Percentiles rank a stretch among this genome's conserved stretches.
These are phyloP conservation scores for Carex myosuroides DNA, from an alignment of 176 grass and related monocot species.

Conservation along the genomic window DNA sequence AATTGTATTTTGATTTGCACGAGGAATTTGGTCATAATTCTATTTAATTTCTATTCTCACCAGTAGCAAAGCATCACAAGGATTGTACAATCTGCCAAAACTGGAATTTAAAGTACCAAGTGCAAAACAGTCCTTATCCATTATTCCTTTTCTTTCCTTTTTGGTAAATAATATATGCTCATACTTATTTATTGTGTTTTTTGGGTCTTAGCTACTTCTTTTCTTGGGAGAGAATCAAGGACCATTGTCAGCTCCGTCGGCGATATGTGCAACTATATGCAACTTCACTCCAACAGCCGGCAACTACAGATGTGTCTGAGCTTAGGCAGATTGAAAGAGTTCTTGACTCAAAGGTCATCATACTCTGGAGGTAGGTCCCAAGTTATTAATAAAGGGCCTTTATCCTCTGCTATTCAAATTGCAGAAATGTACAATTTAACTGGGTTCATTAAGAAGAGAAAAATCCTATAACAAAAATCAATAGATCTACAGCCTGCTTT, in stretches of 20 bases:
- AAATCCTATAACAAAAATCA: neutral
- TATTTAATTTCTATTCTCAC: no score
- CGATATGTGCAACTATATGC: conserved; percentile 91
- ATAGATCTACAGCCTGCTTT: neutral
- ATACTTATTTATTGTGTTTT: conserved; percentile 10
- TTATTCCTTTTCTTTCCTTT: neutral
- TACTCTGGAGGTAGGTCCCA: conserved; percentile 73
- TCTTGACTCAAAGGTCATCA: conserved; percentile 86
- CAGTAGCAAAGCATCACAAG: neutral
- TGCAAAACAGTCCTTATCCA: neutral
- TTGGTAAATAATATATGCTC: neutral
- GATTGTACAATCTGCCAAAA: conserved; percentile 10
- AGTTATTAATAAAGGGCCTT: neutral
- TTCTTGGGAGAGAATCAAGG: conserved; percentile 89
- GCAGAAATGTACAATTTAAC: neutral
- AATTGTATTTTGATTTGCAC: neutral
- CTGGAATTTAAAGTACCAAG: neutral
- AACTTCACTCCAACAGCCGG: conserved; percentile 58
- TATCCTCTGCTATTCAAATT: neutral
- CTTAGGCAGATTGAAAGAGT: conserved; percentile 84
- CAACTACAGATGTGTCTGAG: conserved; percentile 64
- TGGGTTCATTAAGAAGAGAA: neutral
- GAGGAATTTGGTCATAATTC: neutral
- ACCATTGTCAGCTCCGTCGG: conserved; percentile 86
- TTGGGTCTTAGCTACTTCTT: conserved; percentile 35